These are phyloP conservation scores for Arachnomyces sp. DNA, from an alignment of 2,329 filamentous ascomycete species.

Conservation along the genomic window DNA sequence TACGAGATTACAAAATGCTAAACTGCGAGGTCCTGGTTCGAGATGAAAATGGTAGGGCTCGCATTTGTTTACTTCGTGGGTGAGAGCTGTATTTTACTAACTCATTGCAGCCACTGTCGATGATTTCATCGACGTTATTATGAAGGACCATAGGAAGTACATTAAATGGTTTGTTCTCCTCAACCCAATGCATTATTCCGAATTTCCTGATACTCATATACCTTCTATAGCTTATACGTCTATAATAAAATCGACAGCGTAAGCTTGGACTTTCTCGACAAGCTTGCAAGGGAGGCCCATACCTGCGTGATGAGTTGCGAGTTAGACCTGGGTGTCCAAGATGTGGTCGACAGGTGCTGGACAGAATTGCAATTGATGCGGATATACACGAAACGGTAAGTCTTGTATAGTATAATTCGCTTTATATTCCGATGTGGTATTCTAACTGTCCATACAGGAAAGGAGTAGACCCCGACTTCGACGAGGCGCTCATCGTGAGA, in stretches of 20 bases:
- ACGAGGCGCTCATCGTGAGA: constrained; percentile 86
- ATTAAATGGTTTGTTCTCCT: constrained; percentile 56
- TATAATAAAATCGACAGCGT: constrained; percentile 99
- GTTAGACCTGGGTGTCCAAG: constrained; percentile 82
- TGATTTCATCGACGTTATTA: constrained; percentile 98
- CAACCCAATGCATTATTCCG: constrained; percentile 29
- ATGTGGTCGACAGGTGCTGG: constrained; percentile 94
- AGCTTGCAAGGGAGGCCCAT: constrained; percentile 82
- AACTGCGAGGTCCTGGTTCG: constrained; percentile 95
- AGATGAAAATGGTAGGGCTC: constrained; percentile 79
- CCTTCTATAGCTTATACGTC: constrained; percentile 66
- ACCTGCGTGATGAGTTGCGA: constrained; percentile 98
- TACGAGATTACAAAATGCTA: constrained; percentile 96
- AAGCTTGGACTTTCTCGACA: constrained; percentile 85
- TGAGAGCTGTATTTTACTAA: not conserved
- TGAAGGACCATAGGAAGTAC: constrained; percentile 98
- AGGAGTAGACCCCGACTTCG: constrained; percentile 80
- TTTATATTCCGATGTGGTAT: not conserved
- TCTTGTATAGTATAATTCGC: not conserved
- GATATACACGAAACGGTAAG: constrained; percentile 77
- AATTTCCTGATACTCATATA: not conserved
- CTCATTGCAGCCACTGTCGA: constrained; percentile 68
- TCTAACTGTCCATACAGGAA: constrained; percentile 51
- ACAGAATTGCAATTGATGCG: constrained; percentile 82
- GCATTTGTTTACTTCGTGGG: constrained; percentile 1